A percentile compares a stretch with the other conserved stretches of the same genome.
phyloP scores from a whole-genome alignment of 495 filamentous ascomycete genomes.

The Daldinia childiae region DNA sequence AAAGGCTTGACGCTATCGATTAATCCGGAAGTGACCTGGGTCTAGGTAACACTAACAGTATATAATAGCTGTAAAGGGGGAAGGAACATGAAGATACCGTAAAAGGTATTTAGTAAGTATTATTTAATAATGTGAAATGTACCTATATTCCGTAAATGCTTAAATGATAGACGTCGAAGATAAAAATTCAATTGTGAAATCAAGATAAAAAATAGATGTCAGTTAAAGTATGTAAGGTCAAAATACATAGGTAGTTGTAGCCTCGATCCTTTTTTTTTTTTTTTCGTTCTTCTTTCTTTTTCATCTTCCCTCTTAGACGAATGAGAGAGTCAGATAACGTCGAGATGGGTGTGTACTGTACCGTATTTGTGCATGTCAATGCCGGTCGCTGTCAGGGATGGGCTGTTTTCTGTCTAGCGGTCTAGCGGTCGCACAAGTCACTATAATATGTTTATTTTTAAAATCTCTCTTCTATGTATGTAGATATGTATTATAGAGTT shows the following conservation, averaged over 20 bases:
- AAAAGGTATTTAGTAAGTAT: neutral
- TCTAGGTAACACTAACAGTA: neutral
- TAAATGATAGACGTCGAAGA: neutral
- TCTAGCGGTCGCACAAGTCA: conserved; percentile 31
- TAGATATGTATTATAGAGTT: neutral
- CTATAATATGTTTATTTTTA: conserved; percentile 17
- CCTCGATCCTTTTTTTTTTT: conserved; percentile 6
- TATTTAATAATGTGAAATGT: neutral
- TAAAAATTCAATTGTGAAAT: conserved; percentile 12
- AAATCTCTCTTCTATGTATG: neutral
- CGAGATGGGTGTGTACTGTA: conserved; percentile 30
- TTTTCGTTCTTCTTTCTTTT: conserved; percentile 5
- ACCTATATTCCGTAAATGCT: too few relatives aligned
- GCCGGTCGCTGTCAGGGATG: conserved; percentile 15
- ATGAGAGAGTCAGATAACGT: conserved; percentile 15
- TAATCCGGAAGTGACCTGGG: conserved; percentile 28
- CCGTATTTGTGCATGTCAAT: conserved; percentile 13
- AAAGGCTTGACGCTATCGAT: conserved; percentile 34
- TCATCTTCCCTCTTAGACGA: conserved; percentile 4
- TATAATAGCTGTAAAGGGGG: neutral
- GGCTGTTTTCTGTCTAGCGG: conserved; percentile 21
- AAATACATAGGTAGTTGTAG: neutral
- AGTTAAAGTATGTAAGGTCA: too few relatives aligned
- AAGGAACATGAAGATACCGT: neutral
- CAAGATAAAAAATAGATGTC: neutral